These are phyloP conservation scores for Diaporthe velutina DNA, from an alignment of 2,329 filamentous ascomycete species.

Conservation along the genomic window DNA sequence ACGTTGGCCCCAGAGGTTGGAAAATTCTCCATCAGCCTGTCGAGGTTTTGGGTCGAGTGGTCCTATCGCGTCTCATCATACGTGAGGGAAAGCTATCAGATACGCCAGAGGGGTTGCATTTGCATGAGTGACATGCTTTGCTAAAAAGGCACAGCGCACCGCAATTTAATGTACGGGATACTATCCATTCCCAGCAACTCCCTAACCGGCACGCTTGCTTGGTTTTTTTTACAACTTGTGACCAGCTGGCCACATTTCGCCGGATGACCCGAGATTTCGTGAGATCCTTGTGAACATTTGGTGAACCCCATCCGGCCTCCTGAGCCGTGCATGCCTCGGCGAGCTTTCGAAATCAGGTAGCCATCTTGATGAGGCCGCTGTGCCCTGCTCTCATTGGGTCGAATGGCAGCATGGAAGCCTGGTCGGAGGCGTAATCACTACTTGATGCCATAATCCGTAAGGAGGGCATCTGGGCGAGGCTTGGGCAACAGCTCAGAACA, in stretches of 20 bases:
- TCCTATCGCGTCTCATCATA: no score
- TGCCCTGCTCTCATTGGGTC: not conserved
- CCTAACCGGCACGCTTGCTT: not conserved
- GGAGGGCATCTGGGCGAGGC: not conserved
- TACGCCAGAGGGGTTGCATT: constrained; percentile 10
- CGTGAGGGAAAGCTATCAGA: not conserved
- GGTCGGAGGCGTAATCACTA: not conserved
- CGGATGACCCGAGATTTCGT: no score
- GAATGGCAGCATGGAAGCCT: not conserved
- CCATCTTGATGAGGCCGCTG: not conserved
- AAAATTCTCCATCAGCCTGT: not conserved
- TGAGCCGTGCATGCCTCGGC: not conserved
- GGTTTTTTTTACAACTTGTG: not conserved
- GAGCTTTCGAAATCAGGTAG: not conserved
- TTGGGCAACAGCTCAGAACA: not conserved
- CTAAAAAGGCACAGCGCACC: not conserved
- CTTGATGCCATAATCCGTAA: no score
- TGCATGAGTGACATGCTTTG: not conserved
- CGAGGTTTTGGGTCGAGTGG: not conserved
- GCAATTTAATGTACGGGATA: constrained; percentile 1
- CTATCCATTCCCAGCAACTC: not conserved
- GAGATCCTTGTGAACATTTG: not conserved
- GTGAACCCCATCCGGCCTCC: not conserved
- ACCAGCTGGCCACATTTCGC: not conserved
- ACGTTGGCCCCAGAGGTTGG: not conserved